These are phyloP conservation scores for Phyllosticta paracitricarpa DNA, from an alignment of 2,329 filamentous ascomycete genomes.

Conservation along the genomic window DNA sequence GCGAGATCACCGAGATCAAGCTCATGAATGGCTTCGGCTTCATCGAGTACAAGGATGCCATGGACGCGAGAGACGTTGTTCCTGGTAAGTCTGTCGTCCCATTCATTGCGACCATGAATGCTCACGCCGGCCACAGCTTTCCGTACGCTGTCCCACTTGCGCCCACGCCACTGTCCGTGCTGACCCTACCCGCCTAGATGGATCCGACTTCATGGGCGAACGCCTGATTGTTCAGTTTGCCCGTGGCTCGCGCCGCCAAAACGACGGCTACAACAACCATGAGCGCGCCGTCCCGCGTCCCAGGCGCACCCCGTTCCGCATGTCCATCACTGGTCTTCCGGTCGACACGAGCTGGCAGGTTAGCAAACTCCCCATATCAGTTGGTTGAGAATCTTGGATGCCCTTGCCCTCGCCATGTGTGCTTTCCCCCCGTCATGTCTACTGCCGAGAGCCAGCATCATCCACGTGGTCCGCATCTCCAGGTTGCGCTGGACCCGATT, in stretches of 20 bases:
- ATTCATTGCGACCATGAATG: constrained; percentile 7
- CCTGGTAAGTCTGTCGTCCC: constrained; percentile 58
- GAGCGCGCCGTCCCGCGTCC: constrained; percentile 68
- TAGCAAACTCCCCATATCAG: constrained; percentile 52
- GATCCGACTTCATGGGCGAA: constrained; percentile 95
- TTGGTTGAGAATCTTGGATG: constrained; percentile 30
- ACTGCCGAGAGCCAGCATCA: constrained; percentile 7
- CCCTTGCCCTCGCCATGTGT: constrained; percentile 7
- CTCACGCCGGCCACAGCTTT: constrained; percentile 37
- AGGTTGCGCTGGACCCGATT: constrained; percentile 7
- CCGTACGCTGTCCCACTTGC: constrained; percentile 36
- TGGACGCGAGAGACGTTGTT: constrained; percentile 97
- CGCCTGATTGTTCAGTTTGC: constrained; percentile 97
- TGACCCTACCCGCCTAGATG: constrained; percentile 50
- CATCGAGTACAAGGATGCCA: constrained; percentile 97
- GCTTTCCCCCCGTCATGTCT: constrained; percentile 5
- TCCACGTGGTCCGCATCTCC: constrained; percentile 1
- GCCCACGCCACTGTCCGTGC: constrained; percentile 1
- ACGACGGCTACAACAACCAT: constrained; percentile 51
- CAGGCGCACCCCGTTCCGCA: constrained; percentile 87
- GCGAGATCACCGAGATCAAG: constrained; percentile 98
- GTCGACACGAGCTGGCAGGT: constrained; percentile 99
- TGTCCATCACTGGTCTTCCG: constrained; percentile 95
- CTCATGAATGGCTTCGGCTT: constrained; percentile 99
- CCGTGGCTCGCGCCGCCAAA: constrained; percentile 66